Evolutionary conservation across 768 basidiomycete species (phyloP).

Genomic region (Agaricus blazei): DNA sequence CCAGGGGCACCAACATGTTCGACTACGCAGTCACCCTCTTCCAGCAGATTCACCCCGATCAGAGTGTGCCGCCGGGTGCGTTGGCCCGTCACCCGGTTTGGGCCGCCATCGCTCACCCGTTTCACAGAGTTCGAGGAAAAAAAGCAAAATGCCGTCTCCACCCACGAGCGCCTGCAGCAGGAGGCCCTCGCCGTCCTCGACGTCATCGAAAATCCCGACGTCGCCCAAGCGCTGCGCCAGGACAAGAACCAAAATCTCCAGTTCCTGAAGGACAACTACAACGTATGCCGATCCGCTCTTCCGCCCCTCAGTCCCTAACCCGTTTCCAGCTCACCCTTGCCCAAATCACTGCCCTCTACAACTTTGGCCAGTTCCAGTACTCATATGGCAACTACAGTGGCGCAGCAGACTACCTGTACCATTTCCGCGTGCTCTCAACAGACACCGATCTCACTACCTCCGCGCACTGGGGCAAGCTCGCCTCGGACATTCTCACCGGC

Average conservation of each 20-base stretch:
- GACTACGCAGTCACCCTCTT: slow-evolving; percentile 86
- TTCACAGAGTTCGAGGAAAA: slow-evolving; percentile 76
- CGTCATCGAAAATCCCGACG: slow-evolving; percentile 95
- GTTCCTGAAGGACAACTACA: slow-evolving; percentile 90
- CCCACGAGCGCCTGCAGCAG: slow-evolving; percentile 78
- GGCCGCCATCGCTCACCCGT: background rate
- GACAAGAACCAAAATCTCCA: slow-evolving; percentile 97
- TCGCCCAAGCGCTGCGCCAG: slow-evolving; percentile 88
- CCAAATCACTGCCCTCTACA: slow-evolving; percentile 93
- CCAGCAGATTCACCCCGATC: slow-evolving; percentile 68
- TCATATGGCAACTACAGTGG: slow-evolving; percentile 97
- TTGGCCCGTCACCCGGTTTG: slow-evolving; percentile 1
- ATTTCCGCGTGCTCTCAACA: slow-evolving; percentile 96
- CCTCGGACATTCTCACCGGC: slow-evolving; percentile 92
- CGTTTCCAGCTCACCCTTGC: slow-evolving; percentile 77
- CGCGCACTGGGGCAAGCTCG: slow-evolving; percentile 98
- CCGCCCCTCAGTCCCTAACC: background rate
- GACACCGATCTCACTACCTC: slow-evolving; percentile 91
- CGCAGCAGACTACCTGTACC: slow-evolving; percentile 96
- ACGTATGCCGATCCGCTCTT: slow-evolving; percentile 41
- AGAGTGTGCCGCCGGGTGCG: slow-evolving; percentile 66
- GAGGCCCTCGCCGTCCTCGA: slow-evolving; percentile 92
- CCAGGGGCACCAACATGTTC: slow-evolving; percentile 97
- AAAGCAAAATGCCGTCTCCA: slow-evolving; percentile 75
- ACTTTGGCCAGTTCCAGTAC: slow-evolving; percentile 98